Base-by-base conservation (phyloP, 768 basidiomycete species). In the Tylopilus intermedius region DNA sequence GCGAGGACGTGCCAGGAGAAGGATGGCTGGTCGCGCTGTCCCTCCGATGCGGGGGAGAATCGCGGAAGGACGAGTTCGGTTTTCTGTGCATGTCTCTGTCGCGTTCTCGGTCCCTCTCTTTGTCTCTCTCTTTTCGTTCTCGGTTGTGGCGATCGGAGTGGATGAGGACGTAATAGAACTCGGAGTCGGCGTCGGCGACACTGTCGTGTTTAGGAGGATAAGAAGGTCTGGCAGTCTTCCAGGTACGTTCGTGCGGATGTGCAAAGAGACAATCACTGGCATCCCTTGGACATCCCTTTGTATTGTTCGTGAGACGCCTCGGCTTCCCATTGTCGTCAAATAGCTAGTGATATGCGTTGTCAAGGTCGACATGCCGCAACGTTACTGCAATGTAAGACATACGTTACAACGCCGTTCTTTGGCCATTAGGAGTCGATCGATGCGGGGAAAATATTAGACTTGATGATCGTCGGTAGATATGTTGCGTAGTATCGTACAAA, bases 211-310 rank as follows among this genome's bases (percentile, higher is more conserved):
- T 61, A 10, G 68, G 70, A 33, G 68, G 68, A 26, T 27, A 8
- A 43, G 68, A 70, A 45, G 53, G 26, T 3, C 47, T 45, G 1
- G 73, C 73, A n/a, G 45, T 35, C 47, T 49, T 41, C 73, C 73
- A 74, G 14, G 56, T 56, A 2, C 66, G 64, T 27, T 72, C 65
- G 49, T 58, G 58, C 6, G 73, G 73, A 26, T 69, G 68, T 13
- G 46, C 70, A 29, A 68, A 70, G 38, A n/a, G 45, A 46, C 68
- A 69, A n/a, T 21, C 53, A 38, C 47, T 57, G 40, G 55, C 62
- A 40, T 57, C 56, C 30, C 59, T 59, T 9, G 0, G 11, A 40
- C 68, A 69, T 2, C 68, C 68, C 45, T 10, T 55, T 7, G 49
- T 52, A 3, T 66, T 62, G 15, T 59, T 50, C 44, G 5, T 66